A percentile compares a stretch with the other conserved stretches of the same genome.
These are phyloP conservation scores for Lobulomyces angularis DNA, from an alignment of 192 early-diverging fungal genomes.

Conservation along the genomic window DNA sequence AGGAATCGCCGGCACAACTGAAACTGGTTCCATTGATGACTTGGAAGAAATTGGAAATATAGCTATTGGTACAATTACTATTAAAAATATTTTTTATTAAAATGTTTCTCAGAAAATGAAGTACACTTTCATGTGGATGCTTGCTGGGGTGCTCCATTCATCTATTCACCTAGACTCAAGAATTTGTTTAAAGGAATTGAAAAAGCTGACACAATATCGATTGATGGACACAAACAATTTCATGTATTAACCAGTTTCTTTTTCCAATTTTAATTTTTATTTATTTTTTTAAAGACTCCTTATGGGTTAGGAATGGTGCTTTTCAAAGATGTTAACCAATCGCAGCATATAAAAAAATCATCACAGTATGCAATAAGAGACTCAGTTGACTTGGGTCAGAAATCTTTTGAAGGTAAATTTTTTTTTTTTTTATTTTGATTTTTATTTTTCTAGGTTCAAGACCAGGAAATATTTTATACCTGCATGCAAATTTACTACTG, in stretches of 20 bases:
- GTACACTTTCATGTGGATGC: conserved; percentile 48
- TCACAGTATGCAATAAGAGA: conserved; percentile 44
- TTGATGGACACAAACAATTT: conserved; percentile 50
- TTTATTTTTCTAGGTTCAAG: too few species aligned
- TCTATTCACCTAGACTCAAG: conserved; percentile 35
- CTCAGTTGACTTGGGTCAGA: conserved; percentile 37
- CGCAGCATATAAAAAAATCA: conserved; percentile 33
- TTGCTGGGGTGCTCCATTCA: conserved; percentile 44
- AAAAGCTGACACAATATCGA: conserved; percentile 36
- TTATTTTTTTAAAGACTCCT: too few species aligned
- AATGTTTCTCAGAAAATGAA: conserved; percentile 5
- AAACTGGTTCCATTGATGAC: too few species aligned
- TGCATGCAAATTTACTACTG: conserved; percentile 35
- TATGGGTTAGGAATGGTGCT: conserved; percentile 42
- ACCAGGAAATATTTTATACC: conserved; percentile 34
- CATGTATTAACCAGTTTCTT: too few species aligned
- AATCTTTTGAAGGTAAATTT: conserved; percentile 44
- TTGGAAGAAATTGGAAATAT: too few species aligned
- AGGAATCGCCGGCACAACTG: conserved; percentile 41
- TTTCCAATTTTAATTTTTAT: too few species aligned
- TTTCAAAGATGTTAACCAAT: conserved; percentile 19
- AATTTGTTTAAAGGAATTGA: conserved; percentile 32
- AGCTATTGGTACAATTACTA: too few species aligned
- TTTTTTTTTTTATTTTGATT: too few species aligned
- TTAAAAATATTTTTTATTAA: too few species aligned